phyloP scores from a whole-genome alignment of 2,329 filamentous ascomycete genomes.

The Alternaria triticina region DNA sequence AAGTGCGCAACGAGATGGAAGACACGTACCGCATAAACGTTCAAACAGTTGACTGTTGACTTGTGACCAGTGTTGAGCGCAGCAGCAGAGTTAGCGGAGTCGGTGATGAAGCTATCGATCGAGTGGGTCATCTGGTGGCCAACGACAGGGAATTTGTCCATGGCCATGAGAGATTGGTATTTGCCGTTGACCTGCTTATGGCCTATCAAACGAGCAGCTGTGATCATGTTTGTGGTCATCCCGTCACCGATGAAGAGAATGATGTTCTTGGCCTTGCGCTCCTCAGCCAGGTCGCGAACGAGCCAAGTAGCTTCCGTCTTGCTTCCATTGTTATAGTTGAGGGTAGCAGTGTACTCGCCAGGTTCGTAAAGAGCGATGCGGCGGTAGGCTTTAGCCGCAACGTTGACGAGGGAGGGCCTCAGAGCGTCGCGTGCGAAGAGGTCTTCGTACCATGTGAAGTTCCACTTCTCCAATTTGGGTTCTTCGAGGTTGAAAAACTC shows the following conservation, averaged over 20 bases:
- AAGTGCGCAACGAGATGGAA: no score
- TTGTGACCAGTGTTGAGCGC: conserved; percentile 85
- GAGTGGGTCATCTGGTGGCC: conserved; percentile 91
- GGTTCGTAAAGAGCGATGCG: conserved; percentile 78
- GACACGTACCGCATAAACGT: conserved; percentile 66
- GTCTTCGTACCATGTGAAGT: conserved; percentile 84
- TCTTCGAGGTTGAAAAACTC: conserved; percentile 74
- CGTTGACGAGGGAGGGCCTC: conserved; percentile 76
- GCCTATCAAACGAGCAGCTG: conserved; percentile 78
- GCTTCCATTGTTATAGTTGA: conserved; percentile 76
- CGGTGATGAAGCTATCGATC: conserved; percentile 83
- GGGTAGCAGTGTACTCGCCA: conserved; percentile 76
- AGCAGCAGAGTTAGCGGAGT: conserved; percentile 84
- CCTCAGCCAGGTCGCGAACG: conserved; percentile 72
- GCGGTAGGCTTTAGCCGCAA: conserved; percentile 79
- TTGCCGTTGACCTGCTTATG: conserved; percentile 86
- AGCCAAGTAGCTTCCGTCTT: conserved; percentile 78
- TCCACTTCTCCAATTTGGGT: conserved; percentile 78
- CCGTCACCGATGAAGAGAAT: conserved; percentile 81
- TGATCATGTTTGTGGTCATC: conserved; percentile 77
- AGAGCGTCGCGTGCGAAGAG: conserved; percentile 76
- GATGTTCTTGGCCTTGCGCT: conserved; percentile 82
- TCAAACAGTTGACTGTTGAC: conserved; percentile 80
- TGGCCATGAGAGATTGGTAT: conserved; percentile 75
- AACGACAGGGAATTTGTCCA: conserved; percentile 85